These are phyloP conservation scores for Thielaviopsis populi DNA, from an alignment of 2,329 filamentous ascomycete genomes.

Conservation along the genomic window DNA sequence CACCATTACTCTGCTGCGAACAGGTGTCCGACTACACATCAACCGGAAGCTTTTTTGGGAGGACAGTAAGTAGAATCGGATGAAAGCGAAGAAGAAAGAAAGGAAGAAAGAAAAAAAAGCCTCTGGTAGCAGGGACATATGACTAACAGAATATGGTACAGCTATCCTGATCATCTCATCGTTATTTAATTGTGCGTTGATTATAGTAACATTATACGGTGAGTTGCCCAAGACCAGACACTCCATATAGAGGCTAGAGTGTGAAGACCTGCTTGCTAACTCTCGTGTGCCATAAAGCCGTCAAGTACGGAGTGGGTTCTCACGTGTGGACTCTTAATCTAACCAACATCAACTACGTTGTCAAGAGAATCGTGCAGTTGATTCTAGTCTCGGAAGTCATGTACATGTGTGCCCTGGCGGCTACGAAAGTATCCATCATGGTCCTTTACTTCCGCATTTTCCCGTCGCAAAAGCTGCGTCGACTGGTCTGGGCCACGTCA, in stretches of 20 bases:
- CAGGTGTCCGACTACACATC: slow-evolving; percentile 6
- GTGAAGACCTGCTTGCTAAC: slow-evolving; percentile 12
- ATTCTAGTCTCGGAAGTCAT: slow-evolving; percentile 22
- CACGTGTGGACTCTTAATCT: slow-evolving; percentile 12
- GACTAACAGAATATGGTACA: background rate
- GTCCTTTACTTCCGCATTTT: slow-evolving; percentile 25
- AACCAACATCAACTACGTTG: slow-evolving; percentile 1
- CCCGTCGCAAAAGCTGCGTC: slow-evolving; percentile 20
- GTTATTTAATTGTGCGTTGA: slow-evolving; percentile 4
- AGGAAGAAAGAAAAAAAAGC: too few relatives aligned
- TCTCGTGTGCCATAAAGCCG: background rate
- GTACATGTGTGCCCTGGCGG: slow-evolving; percentile 24
- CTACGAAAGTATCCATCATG: slow-evolving; percentile 25
- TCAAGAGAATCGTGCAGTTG: slow-evolving; percentile 17
- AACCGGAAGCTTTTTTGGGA: slow-evolving; percentile 14
- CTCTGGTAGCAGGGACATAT: background rate
- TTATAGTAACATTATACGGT: slow-evolving; percentile 4
- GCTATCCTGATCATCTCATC: slow-evolving; percentile 11
- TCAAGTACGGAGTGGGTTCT: slow-evolving; percentile 13
- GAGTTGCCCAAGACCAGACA: background rate
- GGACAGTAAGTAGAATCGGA: slow-evolving; percentile 11
- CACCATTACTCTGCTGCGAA: slow-evolving; percentile 9
- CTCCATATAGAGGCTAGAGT: background rate
- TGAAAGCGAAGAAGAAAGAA: background rate
- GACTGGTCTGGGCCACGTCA: slow-evolving; percentile 21